Evolutionary conservation across 352 stramenopile species (phyloP).

Genomic region (Pythium brassicae): DNA sequence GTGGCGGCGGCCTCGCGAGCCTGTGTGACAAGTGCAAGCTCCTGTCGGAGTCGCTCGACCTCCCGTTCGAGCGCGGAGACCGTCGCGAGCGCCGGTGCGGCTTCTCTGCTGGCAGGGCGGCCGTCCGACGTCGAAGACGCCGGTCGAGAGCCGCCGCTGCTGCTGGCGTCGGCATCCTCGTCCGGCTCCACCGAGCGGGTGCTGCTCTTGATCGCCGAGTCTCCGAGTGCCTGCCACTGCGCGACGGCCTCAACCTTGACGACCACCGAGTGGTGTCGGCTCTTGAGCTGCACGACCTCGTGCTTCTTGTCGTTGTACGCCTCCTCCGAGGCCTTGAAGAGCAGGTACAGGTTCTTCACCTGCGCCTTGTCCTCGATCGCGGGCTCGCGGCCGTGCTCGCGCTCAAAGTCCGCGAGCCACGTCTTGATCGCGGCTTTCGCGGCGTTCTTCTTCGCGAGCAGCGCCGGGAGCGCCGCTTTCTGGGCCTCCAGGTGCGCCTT

Average conservation of each 20-base stretch:
- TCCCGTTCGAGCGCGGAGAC: constrained; percentile 23
- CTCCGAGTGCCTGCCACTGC: constrained; percentile 42
- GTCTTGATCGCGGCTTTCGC: constrained; percentile 60
- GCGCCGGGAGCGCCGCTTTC: constrained; percentile 29
- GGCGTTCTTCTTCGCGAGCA: constrained; percentile 37
- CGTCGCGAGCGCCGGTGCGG: neutral
- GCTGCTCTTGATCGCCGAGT: constrained; percentile 13
- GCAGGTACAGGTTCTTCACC: constrained; percentile 71
- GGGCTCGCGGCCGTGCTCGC: constrained; percentile 39
- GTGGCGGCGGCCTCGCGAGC: neutral
- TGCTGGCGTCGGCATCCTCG: neutral
- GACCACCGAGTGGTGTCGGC: constrained; percentile 36
- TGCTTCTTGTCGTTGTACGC: constrained; percentile 41
- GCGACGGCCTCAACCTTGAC: constrained; percentile 43
- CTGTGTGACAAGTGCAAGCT: constrained; percentile 13
- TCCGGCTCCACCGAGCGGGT: neutral
- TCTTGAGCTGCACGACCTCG: constrained; percentile 30
- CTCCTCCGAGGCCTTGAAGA: constrained; percentile 71
- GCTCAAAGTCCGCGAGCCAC: constrained; percentile 60
- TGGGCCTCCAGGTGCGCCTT: constrained; percentile 29
- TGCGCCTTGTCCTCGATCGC: constrained; percentile 76
- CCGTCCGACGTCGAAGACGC: constrained; percentile 1
- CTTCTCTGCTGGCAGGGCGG: neutral
- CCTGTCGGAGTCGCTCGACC: constrained; percentile 22
- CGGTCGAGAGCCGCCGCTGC: constrained; percentile 6